Evolutionary conservation across 345 rosid species (phyloP).

Genomic region (Balakata baccata): DNA sequence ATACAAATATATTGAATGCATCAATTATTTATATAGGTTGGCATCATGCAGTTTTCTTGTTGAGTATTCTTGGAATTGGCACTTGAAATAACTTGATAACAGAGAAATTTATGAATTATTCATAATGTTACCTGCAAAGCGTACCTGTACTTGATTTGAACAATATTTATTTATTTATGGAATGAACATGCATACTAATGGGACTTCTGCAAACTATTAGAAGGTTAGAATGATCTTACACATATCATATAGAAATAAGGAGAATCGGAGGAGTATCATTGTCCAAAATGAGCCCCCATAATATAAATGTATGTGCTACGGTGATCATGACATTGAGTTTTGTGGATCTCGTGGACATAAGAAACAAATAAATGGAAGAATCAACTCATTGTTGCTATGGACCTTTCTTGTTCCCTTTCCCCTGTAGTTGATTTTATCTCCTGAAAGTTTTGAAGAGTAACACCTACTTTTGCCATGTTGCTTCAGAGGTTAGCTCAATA

Average conservation of each 20-base stretch:
- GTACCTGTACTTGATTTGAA: background rate
- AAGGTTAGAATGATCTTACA: background rate
- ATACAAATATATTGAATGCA: background rate
- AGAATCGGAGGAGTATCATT: background rate
- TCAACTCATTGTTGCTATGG: background rate
- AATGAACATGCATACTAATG: background rate
- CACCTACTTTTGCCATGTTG: background rate
- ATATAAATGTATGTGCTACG: background rate
- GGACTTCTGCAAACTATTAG: background rate
- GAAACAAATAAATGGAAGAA: background rate
- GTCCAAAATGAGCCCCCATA: background rate
- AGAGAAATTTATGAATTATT: background rate
- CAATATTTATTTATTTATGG: background rate
- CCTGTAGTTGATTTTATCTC: background rate
- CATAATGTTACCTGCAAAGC: background rate
- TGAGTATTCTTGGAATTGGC: background rate
- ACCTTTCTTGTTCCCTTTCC: background rate
- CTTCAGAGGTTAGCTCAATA: slow-evolving; percentile 74
- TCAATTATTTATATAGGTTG: background rate
- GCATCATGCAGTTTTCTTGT: background rate
- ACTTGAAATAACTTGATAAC: background rate
- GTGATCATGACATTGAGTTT: background rate
- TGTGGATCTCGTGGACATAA: background rate
- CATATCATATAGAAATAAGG: background rate
- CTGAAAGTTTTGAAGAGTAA: background rate